phyloP scores from a whole-genome alignment of 163 green algal species.

The Prototheca cutis region DNA sequence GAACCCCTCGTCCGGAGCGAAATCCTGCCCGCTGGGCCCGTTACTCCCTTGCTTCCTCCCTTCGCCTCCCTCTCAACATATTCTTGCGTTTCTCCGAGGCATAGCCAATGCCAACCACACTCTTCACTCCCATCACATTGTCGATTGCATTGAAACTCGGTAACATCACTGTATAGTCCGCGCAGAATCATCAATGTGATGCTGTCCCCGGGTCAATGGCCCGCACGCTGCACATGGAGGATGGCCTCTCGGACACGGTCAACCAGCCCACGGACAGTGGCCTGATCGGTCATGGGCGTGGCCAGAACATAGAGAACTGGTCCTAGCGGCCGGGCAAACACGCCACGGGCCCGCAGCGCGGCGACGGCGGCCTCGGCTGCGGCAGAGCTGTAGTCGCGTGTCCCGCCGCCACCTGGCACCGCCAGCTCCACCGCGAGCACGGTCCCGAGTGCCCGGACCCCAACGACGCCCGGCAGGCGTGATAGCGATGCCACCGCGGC shows the following conservation, averaged over 20 bases:
- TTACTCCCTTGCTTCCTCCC: too few species aligned
- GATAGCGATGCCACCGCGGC: slow-evolving; percentile 40
- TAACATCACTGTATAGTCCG: too few species aligned
- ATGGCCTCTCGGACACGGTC: slow-evolving; percentile 27
- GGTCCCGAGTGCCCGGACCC: slow-evolving; percentile 53
- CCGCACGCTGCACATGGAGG: too few species aligned
- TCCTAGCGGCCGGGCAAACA: slow-evolving; percentile 68
- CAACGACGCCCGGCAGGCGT: slow-evolving; percentile 34
- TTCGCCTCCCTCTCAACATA: too few species aligned
- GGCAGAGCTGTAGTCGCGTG: slow-evolving; percentile 42
- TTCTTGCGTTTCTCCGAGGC: too few species aligned
- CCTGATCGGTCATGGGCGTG: slow-evolving; percentile 51
- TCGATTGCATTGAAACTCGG: too few species aligned
- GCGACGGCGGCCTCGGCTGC: slow-evolving; percentile 33
- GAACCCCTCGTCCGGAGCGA: too few species aligned
- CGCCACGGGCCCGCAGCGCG: slow-evolving; percentile 33
- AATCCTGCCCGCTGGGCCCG: too few species aligned
- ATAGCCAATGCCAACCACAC: too few species aligned
- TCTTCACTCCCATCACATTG: too few species aligned
- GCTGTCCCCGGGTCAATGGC: too few species aligned
- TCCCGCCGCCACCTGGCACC: slow-evolving; percentile 16
- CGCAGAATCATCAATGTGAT: too few species aligned
- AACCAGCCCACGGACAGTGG: not conserved
- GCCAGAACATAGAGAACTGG: slow-evolving; percentile 82
- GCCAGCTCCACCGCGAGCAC: slow-evolving; percentile 70